phyloP scores from a whole-genome alignment of 306 rosid species.

The Malus asiatica region DNA sequence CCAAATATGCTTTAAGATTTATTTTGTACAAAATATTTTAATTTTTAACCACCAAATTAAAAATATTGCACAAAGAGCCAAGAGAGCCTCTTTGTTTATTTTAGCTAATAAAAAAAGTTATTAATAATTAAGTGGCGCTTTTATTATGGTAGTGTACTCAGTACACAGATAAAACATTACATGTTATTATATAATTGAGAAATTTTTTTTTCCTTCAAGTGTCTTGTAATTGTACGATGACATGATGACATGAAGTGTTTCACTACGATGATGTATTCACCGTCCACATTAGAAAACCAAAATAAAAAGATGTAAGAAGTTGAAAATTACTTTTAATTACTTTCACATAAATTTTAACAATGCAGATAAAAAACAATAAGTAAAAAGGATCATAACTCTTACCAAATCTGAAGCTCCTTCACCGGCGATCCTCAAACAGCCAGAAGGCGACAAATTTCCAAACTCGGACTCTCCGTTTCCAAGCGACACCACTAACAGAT shows the following conservation, averaged over 20 bases:
- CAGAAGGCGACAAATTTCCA: conserved; percentile 28
- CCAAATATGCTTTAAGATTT: conserved; percentile 10
- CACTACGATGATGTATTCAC: no score
- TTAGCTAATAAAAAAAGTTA: neutral
- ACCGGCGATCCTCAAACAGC: conserved; percentile 56
- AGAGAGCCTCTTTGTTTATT: neutral
- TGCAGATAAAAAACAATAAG: neutral
- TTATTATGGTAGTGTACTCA: neutral
- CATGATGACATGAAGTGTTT: no score
- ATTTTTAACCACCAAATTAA: neutral
- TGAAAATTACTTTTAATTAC: no score
- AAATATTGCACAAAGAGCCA: neutral
- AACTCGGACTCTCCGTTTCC: conserved; percentile 81
- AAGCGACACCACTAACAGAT: conserved; percentile 64
- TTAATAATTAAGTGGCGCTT: conserved; percentile 19
- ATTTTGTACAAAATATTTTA: neutral
- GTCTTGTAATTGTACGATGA: no score
- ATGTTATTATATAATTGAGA: no score
- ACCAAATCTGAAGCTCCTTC: conserved; percentile 95
- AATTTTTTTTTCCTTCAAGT: no score
- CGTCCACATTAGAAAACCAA: no score
- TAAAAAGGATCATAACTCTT: conserved; percentile 9
- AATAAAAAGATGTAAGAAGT: no score
- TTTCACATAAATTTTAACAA: neutral
- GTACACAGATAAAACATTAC: fast-evolving